A percentile compares a stretch with the other conserved stretches of the same genome.
Conservation (phyloP, 2,329 filamentous ascomycete species). For the Colletotrichum euphorbiae region DNA sequence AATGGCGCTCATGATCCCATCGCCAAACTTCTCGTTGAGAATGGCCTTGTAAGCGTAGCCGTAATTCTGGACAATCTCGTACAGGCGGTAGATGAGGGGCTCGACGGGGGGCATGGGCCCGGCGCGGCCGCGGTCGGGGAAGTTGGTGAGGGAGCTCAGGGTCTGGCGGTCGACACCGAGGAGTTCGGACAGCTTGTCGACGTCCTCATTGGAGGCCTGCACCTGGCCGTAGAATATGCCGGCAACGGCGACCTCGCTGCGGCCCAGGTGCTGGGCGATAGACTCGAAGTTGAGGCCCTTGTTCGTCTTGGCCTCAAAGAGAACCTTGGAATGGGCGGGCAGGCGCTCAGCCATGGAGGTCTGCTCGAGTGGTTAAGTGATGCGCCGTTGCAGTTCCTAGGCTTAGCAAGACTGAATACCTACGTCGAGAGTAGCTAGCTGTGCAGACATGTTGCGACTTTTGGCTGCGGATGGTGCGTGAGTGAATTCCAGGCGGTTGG, state of each 20-base stretch:
- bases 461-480: not conserved
- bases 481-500: no score
- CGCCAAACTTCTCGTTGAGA: slow-evolving; percentile 93
- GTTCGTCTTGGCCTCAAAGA: slow-evolving; percentile 84
- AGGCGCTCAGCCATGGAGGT: slow-evolving; percentile 75
- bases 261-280: slow-evolving; percentile 78
- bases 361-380: slow-evolving; percentile 52
- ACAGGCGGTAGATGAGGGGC: slow-evolving; percentile 89
- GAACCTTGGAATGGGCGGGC: slow-evolving; percentile 75
- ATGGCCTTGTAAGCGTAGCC: slow-evolving; percentile 96
- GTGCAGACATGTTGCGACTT: not conserved
- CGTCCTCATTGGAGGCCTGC: slow-evolving; percentile 76
- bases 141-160: slow-evolving; percentile 75
- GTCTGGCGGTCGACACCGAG: slow-evolving; percentile 69
- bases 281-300: slow-evolving; percentile 83
- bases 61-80: slow-evolving; percentile 97
- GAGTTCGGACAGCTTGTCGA: slow-evolving; percentile 72
- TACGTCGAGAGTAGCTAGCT: slow-evolving; percentile 53
- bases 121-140: slow-evolving; percentile 82
- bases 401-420: slow-evolving; percentile 32
- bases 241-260: slow-evolving; percentile 85
- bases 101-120: slow-evolving; percentile 88
- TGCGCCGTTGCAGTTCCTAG: not conserved
- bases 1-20: slow-evolving; percentile 98
- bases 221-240: slow-evolving; percentile 93